Evolutionary conservation across 768 basidiomycete genomes (phyloP), one percentile per base, ranked within the genome.

Genomic region (Sutorius australiensis): DNA sequence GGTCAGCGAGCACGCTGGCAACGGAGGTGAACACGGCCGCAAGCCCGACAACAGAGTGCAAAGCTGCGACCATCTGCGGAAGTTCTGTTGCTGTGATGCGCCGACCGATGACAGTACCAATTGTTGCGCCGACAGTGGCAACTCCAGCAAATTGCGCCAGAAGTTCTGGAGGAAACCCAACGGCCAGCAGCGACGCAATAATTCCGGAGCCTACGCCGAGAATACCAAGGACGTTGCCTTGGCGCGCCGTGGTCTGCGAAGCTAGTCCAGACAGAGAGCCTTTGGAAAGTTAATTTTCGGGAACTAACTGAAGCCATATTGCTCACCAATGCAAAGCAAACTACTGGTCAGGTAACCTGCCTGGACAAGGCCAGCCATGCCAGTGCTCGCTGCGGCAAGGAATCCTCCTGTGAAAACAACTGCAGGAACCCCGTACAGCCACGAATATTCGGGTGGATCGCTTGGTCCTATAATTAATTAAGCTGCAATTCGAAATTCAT

Each of bases 31-130:
- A 73, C 16, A 94, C 92, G 0, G 92, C 92, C 3, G 92, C 92
- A 28, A 94, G 80, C 69, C 92, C 92, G 47, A 94, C 92, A 31
- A 94, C 92, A 32, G 87, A 90, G 65, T 94, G 92, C 51, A 94
- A 73, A 49, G 91, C 84, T n/a, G 72, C 80, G 28, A 84, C 84
- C 76, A 82, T 89, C 67, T 94, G 92, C 8, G 92, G 92, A 33
- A 94, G 77, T 64, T 94, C 92, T 16, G 90, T 93, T 3, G 89
- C 87, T 14, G 89, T 91, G 42, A 93, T 88, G 19, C 91, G 82
- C 31, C 90, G 77, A 34, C 92, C 92, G 55, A 94, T 81, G 58
- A 88, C 70, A 12, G 86, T 67, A 10, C 92, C 92, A 27, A 86
- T 66, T 8, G 78, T 67, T 1, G 81, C 89, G 41, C 91, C 92